These are phyloP conservation scores for Tuber microsphaerosporum DNA, from an alignment of 495 filamentous ascomycete species.

Conservation along the genomic window DNA sequence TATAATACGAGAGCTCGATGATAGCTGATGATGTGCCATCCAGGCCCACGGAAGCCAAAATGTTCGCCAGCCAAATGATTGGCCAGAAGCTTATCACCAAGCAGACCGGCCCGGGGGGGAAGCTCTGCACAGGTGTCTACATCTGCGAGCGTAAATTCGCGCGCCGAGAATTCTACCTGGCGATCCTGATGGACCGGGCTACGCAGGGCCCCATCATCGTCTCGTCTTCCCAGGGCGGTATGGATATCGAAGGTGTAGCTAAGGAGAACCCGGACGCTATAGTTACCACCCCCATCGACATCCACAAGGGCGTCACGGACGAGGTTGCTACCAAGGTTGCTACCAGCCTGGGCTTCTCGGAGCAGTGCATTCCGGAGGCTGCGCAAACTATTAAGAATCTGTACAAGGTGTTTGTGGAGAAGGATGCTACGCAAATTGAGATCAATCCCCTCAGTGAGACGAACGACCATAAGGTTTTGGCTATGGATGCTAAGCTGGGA, in stretches of 20 bases:
- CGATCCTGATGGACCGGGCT: slow-evolving; percentile 91
- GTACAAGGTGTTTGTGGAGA: slow-evolving; percentile 96
- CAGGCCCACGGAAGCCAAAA: slow-evolving; percentile 77
- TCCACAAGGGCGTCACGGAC: slow-evolving; percentile 90
- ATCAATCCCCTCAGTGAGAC: slow-evolving; percentile 98
- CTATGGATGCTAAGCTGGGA: slow-evolving; percentile 96
- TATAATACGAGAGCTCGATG: slow-evolving; percentile 1
- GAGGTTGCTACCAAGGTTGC: slow-evolving; percentile 87
- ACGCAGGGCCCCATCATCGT: slow-evolving; percentile 92
- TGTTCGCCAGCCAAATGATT: slow-evolving; percentile 99
- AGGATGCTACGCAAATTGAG: slow-evolving; percentile 97
- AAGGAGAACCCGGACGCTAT: slow-evolving; percentile 97
- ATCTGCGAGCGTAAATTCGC: slow-evolving; percentile 99
- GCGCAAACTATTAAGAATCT: slow-evolving; percentile 95
- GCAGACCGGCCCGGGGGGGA: slow-evolving; percentile 87
- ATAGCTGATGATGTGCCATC: slow-evolving; percentile 10
- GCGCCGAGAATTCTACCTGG: slow-evolving; percentile 96
- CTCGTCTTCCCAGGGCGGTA: slow-evolving; percentile 93
- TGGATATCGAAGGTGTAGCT: slow-evolving; percentile 97
- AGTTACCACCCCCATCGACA: slow-evolving; percentile 83
- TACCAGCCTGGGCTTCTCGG: slow-evolving; percentile 86
- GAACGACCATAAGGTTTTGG: slow-evolving; percentile 90
- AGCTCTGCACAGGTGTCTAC: slow-evolving; percentile 91
- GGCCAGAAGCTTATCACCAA: slow-evolving; percentile 99
- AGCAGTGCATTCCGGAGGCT: slow-evolving; percentile 91